These are phyloP conservation scores for Coemansia sp. DNA, from an alignment of 192 early-diverging fungal species.

Conservation along the genomic window DNA sequence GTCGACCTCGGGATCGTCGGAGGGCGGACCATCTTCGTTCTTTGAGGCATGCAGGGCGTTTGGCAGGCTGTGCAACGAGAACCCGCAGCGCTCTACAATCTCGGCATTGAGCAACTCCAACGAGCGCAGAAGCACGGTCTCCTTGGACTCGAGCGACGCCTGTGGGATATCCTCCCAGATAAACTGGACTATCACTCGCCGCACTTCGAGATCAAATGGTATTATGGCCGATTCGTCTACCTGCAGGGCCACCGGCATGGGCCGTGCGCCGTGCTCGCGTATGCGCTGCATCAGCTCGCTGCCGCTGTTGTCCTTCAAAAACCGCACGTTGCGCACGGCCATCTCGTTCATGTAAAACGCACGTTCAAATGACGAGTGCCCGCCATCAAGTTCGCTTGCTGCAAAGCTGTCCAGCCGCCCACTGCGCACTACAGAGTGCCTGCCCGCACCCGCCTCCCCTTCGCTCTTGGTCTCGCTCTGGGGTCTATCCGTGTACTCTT, in stretches of 20 bases:
- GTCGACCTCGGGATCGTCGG: constrained; percentile 3
- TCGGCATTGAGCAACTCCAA: constrained; percentile 36
- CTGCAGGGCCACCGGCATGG: constrained; percentile 41
- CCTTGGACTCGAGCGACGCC: constrained; percentile 21
- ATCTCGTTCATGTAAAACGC: constrained; percentile 33
- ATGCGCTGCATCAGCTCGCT: constrained; percentile 26
- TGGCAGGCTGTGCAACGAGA: constrained; percentile 9
- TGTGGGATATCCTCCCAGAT: constrained; percentile 41
- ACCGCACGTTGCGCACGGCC: constrained; percentile 19
- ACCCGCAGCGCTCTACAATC: constrained; percentile 30
- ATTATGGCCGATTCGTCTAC: constrained; percentile 20
- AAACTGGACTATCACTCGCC: constrained; percentile 17
- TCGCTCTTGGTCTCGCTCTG: neutral
- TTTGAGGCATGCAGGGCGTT: constrained; percentile 9
- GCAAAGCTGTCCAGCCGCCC: constrained; percentile 7
- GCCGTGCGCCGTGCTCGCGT: constrained; percentile 12
- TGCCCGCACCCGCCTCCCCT: neutral
- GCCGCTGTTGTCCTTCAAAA: constrained; percentile 18
- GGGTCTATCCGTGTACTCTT: constrained; percentile 17
- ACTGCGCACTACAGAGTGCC: constrained; percentile 3
- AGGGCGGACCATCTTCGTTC: constrained; percentile 19
- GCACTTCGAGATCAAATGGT: constrained; percentile 23
- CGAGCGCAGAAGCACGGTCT: constrained; percentile 33
- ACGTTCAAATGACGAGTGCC: constrained; percentile 17
- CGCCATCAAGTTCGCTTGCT: constrained; percentile 16